Conservation (phyloP, 257 asterid species). For the Fraxinus americana region DNA sequence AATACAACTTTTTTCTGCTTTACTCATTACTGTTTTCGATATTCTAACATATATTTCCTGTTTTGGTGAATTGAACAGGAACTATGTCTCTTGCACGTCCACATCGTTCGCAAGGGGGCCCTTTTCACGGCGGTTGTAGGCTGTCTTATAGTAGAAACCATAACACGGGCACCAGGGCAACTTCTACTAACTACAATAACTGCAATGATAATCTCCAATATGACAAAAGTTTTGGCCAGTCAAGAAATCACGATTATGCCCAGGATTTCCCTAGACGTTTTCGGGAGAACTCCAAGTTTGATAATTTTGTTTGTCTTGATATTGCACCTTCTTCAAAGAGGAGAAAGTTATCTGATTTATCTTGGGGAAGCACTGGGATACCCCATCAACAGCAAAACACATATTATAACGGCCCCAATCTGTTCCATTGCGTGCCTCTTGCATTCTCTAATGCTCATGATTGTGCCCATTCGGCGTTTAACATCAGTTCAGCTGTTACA, state of each 20-base stretch:
- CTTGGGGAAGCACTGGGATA: constrained; percentile 48
- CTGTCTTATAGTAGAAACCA: constrained; percentile 47
- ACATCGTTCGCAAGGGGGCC: constrained; percentile 49
- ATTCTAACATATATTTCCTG: neutral
- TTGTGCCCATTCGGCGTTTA: constrained; percentile 24
- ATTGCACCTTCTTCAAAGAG: constrained; percentile 56
- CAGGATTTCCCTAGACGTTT: constrained; percentile 34
- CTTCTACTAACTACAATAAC: constrained; percentile 34
- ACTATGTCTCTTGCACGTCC: constrained; percentile 66
- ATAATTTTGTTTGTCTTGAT: constrained; percentile 44
- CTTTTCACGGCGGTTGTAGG: constrained; percentile 43
- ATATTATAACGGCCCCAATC: constrained; percentile 23
- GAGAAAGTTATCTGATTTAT: constrained; percentile 61
- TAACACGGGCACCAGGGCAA: constrained; percentile 30
- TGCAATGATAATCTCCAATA: constrained; percentile 34
- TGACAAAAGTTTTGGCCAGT: constrained; percentile 26
- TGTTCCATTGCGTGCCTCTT: constrained; percentile 32
- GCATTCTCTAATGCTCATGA: constrained; percentile 31
- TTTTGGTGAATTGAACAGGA: constrained; percentile 42
- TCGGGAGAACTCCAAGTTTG: constrained; percentile 35
- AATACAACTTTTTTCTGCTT: neutral
- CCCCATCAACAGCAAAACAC: constrained; percentile 44
- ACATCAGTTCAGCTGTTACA: constrained; percentile 32
- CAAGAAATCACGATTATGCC: constrained; percentile 33
- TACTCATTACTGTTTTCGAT: neutral